Evolutionary conservation across 2,329 filamentous ascomycete species (phyloP).

Genomic region (Nannizziopsis arthrosporioides): DNA sequence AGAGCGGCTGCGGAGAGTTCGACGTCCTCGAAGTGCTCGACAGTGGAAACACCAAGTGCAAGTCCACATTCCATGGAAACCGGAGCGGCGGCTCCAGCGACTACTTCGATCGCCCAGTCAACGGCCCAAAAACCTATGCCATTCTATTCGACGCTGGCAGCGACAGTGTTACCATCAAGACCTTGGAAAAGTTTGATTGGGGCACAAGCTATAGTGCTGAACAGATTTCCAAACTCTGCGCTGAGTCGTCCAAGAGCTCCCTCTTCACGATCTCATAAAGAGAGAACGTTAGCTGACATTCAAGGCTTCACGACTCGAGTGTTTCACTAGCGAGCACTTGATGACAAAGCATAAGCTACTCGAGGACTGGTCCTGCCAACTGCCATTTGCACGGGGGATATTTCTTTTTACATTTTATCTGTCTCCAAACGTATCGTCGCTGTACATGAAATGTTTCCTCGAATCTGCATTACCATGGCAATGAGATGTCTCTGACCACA

Average conservation of each 20-base stretch:
- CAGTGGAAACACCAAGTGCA: constrained; percentile 53
- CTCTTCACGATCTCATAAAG: constrained; percentile 10
- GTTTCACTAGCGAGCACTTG: too few relatives aligned
- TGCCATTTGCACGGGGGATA: not conserved
- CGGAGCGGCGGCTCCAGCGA: constrained; percentile 53
- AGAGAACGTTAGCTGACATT: too few relatives aligned
- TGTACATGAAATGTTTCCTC: constrained; percentile 6
- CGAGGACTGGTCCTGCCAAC: not conserved
- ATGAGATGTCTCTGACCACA: not conserved
- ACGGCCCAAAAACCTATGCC: constrained; percentile 50
- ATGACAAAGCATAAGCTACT: not conserved
- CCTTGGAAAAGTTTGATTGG: constrained; percentile 30
- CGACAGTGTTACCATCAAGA: constrained; percentile 46
- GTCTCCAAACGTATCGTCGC: not conserved
- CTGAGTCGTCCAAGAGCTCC: constrained; percentile 8
- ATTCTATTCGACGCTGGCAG: constrained; percentile 47
- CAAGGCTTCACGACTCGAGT: too few relatives aligned
- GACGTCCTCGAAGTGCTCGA: constrained; percentile 63
- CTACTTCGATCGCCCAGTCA: constrained; percentile 57
- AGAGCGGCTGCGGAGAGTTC: constrained; percentile 58
- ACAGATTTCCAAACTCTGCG: constrained; percentile 11
- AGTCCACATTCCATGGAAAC: constrained; percentile 55
- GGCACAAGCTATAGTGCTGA: constrained; percentile 9
- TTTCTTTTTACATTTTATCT: not conserved
- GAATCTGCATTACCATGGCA: not conserved